These are phyloP conservation scores for Geopyxis carbonaria DNA, from an alignment of 495 filamentous ascomycete genomes.

Conservation along the genomic window DNA sequence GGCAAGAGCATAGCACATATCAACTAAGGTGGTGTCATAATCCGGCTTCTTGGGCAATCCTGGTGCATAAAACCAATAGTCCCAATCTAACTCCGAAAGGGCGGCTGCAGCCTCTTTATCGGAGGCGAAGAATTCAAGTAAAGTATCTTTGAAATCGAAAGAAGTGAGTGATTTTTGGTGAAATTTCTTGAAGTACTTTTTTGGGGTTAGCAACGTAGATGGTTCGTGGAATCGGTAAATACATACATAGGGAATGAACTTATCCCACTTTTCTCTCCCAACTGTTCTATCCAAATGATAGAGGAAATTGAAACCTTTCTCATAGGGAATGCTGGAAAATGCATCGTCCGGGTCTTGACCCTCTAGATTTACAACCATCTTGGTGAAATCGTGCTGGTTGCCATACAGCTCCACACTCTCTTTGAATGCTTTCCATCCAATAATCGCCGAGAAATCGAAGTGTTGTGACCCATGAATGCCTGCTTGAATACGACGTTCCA, in stretches of 20 bases:
- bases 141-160: constrained; percentile 76
- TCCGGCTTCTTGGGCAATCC: constrained; percentile 77
- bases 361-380: constrained; percentile 68
- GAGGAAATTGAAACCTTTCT: constrained; percentile 61
- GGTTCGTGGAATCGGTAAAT: not conserved
- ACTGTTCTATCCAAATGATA: constrained; percentile 72
- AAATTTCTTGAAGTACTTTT: constrained; percentile 67
- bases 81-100: constrained; percentile 65
- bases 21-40: constrained; percentile 76
- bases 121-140: constrained; percentile 62
- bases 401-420: constrained; percentile 66
- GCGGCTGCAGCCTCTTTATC: constrained; percentile 50
- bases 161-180: constrained; percentile 69
- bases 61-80: constrained; percentile 66
- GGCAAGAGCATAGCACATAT: constrained; percentile 66
- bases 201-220: not conserved
- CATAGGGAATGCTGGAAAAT: constrained; percentile 73
- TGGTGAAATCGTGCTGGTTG: constrained; percentile 76
- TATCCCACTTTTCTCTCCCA: constrained; percentile 73
- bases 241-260: constrained; percentile 69
- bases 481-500: constrained; percentile 62
- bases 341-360: constrained; percentile 90
- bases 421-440: constrained; percentile 51
- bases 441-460: constrained; percentile 84
- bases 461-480: constrained; percentile 60